Evolutionary conservation across 306 rosid species (phyloP), one percentile per base, ranked within the genome.

Genomic region (Dalbergia oliveri): DNA sequence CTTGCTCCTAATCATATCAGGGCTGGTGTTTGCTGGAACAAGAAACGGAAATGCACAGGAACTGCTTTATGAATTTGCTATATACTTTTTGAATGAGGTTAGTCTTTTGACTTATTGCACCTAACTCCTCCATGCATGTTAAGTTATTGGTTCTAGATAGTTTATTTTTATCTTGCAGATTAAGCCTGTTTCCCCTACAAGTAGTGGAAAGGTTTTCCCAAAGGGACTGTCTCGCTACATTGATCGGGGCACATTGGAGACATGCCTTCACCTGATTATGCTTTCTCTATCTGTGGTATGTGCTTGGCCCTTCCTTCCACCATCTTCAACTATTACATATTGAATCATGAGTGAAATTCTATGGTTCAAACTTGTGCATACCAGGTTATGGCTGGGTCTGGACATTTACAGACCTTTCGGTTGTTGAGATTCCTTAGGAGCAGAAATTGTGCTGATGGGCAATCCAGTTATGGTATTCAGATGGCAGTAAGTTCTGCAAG

Each of bases 361-460:
- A 49, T 78, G 82, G 70, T 77, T 81, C 41, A 58, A 83, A 81
- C 71, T 74, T 88, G 54, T 76, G 78, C 72, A 62, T 73, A 44
- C 54, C 90, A 94, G 99, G 94, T 94, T 73, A 93, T 94, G 97
- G 99, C 99, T 81, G 99, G 99, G 76, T 93, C 99, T 79, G 99
- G 99, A 82, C 97, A 93, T 90, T 83, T 94, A 84, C 92, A 93
- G 78, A 94, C 97, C 58, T 91, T 94, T 74, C 92, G 88, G 54
- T 80, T 94, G 61, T 82, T 94, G 88, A 91, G 95, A 88, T 94
- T 94, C 79, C 87, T 94, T 62, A 88, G 99, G 73, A 90, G 91
- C 86, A 91, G 99, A 84, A 93, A 91, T 85, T 91, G 97, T 80
- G 88, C 87, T 21, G 99, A 94, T 76, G 99, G 93, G 56, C 99